A percentile compares a stretch with the other conserved stretches of the same genome.
Conservation (phyloP, 345 rosid genomes). For the Melaleuca alternifolia region DNA sequence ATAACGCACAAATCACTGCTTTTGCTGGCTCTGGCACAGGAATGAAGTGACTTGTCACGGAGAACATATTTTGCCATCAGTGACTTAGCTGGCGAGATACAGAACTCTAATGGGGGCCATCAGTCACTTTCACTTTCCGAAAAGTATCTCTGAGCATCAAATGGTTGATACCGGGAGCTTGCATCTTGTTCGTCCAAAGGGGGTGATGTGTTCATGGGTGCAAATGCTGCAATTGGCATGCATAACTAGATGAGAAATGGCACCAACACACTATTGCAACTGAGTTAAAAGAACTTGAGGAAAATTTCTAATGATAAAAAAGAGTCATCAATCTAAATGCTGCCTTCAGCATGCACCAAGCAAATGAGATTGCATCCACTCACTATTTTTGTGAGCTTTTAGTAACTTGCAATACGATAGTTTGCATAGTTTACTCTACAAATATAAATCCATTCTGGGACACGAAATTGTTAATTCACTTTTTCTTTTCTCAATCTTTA, state of each 20-base stretch:
- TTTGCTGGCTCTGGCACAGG: not conserved
- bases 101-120: not conserved
- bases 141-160: constrained; percentile 43
- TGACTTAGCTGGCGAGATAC: not conserved
- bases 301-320: not conserved
- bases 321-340: not conserved
- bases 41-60: not conserved
- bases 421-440: not conserved
- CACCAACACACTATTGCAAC: not conserved
- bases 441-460: not conserved
- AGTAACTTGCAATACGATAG: not conserved
- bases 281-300: not conserved
- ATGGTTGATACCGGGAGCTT: constrained; percentile 32
- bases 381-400: not conserved
- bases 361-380: not conserved
- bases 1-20: not conserved
- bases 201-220: constrained; percentile 51
- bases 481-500: not conserved
- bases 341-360: not conserved
- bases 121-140: constrained; percentile 6
- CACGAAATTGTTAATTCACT: not conserved
- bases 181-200: constrained; percentile 9
- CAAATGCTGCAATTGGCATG: constrained; percentile 46
- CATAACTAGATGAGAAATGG: not conserved
- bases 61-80: not conserved